Percentiles rank a stretch among this genome's conserved stretches.
Conservation (phyloP, 2,329 filamentous ascomycete species). For the Stachybotrys echinatus region DNA sequence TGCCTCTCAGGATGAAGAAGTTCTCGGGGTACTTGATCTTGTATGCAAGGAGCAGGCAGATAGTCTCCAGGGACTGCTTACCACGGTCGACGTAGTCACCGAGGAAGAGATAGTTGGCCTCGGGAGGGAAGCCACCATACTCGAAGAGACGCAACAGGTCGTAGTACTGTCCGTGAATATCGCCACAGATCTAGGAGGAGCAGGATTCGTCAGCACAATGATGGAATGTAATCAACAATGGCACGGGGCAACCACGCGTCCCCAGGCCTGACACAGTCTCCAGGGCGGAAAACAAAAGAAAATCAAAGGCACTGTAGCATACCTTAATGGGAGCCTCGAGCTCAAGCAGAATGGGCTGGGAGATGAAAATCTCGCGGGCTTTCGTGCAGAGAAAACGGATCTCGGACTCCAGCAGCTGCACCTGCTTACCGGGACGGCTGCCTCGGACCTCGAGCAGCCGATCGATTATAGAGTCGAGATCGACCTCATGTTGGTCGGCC, state of each 20-base stretch:
- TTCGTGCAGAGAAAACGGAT: slow-evolving; percentile 98
- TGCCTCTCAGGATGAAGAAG: slow-evolving; percentile 97
- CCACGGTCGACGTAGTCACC: slow-evolving; percentile 98
- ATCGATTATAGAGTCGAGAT: slow-evolving; percentile 99
- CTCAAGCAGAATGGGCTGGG: slow-evolving; percentile 95
- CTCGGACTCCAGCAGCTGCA: slow-evolving; percentile 92
- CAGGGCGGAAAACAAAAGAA: slow-evolving; percentile 1
- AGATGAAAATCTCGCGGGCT: slow-evolving; percentile 98
- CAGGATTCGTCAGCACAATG: slow-evolving; percentile 7
- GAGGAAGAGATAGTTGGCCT: slow-evolving; percentile 99
- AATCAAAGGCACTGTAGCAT: slow-evolving; percentile 23
- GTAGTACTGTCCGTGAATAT: slow-evolving; percentile 99
- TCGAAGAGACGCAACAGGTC: slow-evolving; percentile 96
- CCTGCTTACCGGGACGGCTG: slow-evolving; percentile 96
- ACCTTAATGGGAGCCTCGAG: slow-evolving; percentile 99
- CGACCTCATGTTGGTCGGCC: slow-evolving; percentile 78
- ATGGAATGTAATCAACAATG: no score
- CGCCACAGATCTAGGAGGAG: slow-evolving; percentile 82
- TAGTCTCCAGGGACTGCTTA: slow-evolving; percentile 98
- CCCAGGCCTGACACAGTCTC: neutral
- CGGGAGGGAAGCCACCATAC: slow-evolving; percentile 95
- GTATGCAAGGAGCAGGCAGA: slow-evolving; percentile 93
- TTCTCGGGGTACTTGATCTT: slow-evolving; percentile 99
- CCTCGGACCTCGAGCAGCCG: slow-evolving; percentile 95
- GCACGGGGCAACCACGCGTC: slow-evolving; percentile 11